Conservation (phyloP, 192 early-diverging fungal genomes). For the Podila verticillata region DNA sequence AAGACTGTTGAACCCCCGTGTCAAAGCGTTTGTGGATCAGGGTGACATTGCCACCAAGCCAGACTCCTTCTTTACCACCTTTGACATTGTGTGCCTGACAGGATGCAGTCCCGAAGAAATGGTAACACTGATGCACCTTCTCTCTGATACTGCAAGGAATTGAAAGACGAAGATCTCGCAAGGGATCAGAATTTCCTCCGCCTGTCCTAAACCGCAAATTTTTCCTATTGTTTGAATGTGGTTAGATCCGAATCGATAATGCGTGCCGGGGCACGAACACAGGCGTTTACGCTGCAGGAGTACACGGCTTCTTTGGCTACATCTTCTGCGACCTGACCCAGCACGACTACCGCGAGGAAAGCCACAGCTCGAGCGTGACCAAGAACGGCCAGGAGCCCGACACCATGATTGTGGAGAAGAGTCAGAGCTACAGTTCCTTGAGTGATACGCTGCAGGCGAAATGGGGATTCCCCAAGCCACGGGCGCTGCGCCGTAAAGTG, state of each 20-base stretch:
- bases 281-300: conserved; percentile 73
- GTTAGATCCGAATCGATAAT: conserved; percentile 65
- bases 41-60: conserved; percentile 53
- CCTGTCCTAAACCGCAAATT: neutral
- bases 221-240: neutral
- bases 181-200: neutral
- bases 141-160: neutral
- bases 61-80: conserved; percentile 65
- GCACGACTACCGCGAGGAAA: conserved; percentile 70
- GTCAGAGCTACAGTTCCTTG: conserved; percentile 53
- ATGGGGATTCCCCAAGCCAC: conserved; percentile 53
- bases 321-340: conserved; percentile 84
- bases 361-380: conserved; percentile 8
- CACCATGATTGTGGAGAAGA: conserved; percentile 30
- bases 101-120: conserved; percentile 52
- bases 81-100: conserved; percentile 76
- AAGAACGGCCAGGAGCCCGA: conserved; percentile 53
- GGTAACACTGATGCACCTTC: conserved; percentile 27
- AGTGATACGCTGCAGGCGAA: conserved; percentile 41
- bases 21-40: conserved; percentile 65
- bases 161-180: neutral
- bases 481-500: conserved; percentile 56
- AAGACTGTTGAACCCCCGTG: conserved; percentile 85
- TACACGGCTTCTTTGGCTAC: conserved; percentile 82
- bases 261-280: conserved; percentile 67